Evolutionary conservation across 441 rosid genomes (phyloP), one percentile per base, ranked within the genome.

Genomic region (Lepidium campestre): DNA sequence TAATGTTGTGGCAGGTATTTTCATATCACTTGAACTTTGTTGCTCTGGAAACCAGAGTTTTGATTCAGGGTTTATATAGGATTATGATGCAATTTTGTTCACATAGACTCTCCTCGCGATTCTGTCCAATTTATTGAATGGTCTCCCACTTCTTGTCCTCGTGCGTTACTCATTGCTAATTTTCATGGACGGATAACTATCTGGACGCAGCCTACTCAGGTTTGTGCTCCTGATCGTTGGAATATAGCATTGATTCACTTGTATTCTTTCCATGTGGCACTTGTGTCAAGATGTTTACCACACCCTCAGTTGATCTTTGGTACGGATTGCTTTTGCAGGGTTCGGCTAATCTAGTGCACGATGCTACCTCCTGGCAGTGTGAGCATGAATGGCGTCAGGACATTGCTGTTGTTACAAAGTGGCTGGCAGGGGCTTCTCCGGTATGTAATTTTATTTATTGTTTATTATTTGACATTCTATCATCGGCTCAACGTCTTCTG

Each of bases 381-480:
- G 99, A 94, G 81, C 91, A 91, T 82, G 96, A 91, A 71, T 94
- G 99, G 99, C 91, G 95, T 45, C 99, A 94, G 81, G 99, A 91
- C 73, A 86, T 91, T 69, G 97, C 98, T 49, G 99, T 94, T 74
- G 93, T 85, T 72, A 94, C 98, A 2, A 94, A 91, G 86, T 94
- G 98, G 99, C 74, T 94, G 62, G 68, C 98, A 6, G 97, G 98
- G 56, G 93, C 82, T 49, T 91, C 99, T 81, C 97, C 96, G 22
- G 99, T 94, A 82, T 41, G 84, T 65, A 19, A 7, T 73, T 64
- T 55, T 20, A 27, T 29, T 7, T 29, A 63, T 15, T 60, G 73
- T 47, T 65, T n/a, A 44, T 67, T 65, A 22, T 62, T 5, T 70
- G 63, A 45, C 57, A 35, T 68, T 14, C 45, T 18, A 56, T 67